phyloP scores from a whole-genome alignment of 2,329 filamentous ascomycete species.

The Alternaria longipes region DNA sequence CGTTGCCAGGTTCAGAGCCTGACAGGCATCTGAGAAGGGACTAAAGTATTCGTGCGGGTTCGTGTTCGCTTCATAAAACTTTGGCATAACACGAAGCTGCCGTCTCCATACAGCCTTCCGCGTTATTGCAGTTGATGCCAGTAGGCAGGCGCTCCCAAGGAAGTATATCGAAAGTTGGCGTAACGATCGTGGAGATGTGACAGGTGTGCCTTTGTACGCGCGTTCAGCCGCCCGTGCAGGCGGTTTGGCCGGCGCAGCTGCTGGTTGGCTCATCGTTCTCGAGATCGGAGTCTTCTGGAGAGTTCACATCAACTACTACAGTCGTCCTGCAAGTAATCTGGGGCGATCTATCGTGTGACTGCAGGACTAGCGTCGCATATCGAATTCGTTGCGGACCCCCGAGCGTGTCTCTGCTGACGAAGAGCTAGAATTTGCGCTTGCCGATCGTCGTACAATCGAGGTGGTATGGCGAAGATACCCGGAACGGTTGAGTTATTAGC shows the following conservation, averaged over 20 bases:
- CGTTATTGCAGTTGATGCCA: conserved; percentile 73
- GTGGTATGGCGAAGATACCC: not conserved
- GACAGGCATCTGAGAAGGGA: conserved; percentile 76
- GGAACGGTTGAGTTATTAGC: not conserved
- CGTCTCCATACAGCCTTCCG: conserved; percentile 71
- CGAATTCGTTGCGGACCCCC: conserved; percentile 29
- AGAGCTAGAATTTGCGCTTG: not conserved
- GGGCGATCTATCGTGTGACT: conserved; percentile 22
- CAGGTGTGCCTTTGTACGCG: conserved; percentile 40
- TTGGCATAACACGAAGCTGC: conserved; percentile 68
- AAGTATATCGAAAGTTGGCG: conserved; percentile 75
- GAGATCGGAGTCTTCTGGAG: conserved; percentile 30
- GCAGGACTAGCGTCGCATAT: conserved; percentile 34
- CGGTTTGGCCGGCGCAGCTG: conserved; percentile 31
- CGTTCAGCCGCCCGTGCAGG: conserved; percentile 27
- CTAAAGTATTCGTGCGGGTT: conserved; percentile 62
- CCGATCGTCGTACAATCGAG: conserved; percentile 7
- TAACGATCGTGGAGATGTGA: conserved; percentile 61
- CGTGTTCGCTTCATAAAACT: conserved; percentile 73
- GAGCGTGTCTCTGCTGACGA: conserved; percentile 6
- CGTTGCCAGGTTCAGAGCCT: conserved; percentile 86
- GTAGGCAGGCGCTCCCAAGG: conserved; percentile 78
- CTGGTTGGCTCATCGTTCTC: conserved; percentile 36
- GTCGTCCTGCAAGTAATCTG: conserved; percentile 18
- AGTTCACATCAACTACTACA: conserved; percentile 30